A percentile compares a stretch with the other conserved stretches of the same genome.
Conservation (phyloP, 2,329 filamentous ascomycete genomes). For the Claviceps digitariae region DNA sequence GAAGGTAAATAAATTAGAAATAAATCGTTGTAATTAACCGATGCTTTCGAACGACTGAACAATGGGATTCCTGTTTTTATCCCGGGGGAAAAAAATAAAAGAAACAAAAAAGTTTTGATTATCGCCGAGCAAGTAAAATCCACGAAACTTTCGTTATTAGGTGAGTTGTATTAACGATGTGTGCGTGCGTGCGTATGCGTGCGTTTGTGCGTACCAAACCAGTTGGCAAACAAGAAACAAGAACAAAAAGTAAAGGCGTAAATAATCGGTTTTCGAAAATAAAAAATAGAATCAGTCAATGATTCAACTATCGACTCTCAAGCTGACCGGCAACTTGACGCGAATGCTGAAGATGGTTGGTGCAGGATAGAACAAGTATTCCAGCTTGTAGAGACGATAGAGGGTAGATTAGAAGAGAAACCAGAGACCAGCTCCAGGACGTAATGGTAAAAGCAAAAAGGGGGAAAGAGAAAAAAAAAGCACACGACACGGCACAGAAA, state of each 20-base stretch:
- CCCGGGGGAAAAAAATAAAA: not conserved
- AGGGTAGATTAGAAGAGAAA: conserved; percentile 20
- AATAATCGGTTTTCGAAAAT: conserved; percentile 6
- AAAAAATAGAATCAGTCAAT: not conserved
- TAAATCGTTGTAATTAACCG: not conserved
- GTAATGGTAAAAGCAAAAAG: conserved; percentile 24
- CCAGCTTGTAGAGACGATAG: conserved; percentile 10
- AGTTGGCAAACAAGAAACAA: not conserved
- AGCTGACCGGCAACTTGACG: conserved; percentile 29
- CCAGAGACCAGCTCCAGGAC: conserved; percentile 43
- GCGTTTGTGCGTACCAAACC: too few relatives aligned
- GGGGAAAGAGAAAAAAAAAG: conserved; percentile 17
- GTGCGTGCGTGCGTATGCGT: conserved; percentile 1
- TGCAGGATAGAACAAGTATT: conserved; percentile 3
- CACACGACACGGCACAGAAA: conserved; percentile 30
- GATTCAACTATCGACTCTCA: conserved; percentile 11
- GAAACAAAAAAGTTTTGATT: conserved; percentile 9
- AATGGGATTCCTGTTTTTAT: conserved; percentile 8
- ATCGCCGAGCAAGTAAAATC: conserved; percentile 43
- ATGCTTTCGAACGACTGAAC: conserved; percentile 16
- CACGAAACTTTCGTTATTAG: conserved; percentile 35
- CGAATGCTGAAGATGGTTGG: not conserved
- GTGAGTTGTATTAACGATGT: conserved; percentile 19
- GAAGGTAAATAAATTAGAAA: not conserved
- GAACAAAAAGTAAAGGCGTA: conserved; percentile 7